Base-by-base conservation (phyloP, 306 rosid species). In the Urtica urens region DNA sequence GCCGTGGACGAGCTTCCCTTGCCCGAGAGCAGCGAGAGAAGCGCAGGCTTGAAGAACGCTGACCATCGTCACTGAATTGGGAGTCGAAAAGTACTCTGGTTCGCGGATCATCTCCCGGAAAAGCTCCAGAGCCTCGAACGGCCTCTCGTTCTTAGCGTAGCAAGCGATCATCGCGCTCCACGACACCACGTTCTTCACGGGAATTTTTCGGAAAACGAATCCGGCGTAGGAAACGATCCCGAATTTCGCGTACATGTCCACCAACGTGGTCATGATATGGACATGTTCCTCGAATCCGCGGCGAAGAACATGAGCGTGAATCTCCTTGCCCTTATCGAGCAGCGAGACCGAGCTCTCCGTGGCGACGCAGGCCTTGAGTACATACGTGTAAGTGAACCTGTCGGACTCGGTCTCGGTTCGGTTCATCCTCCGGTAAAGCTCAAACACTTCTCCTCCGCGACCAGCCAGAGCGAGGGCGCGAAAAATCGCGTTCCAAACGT, bases 141-240 rank as follows among this genome's bases (percentile, higher is more conserved):
- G 73, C 72, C 67, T 73, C 18, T 63, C 95, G 66, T 85, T 85
- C 75, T 81, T 85, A 7, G 79, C 84, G 69, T 66, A 81, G 53
- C 93, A 85, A 0, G 95, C 87, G 68, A 85, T 81, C 93, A 81
- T 78, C 60, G 95, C 95, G 73, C 95, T 85, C 95, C 95, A 85
- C 9, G 96, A 78, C 51, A 88, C 94, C 49, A 73, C 76, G 63
- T 83, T 88, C 69, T 63, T 83, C 46, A 37, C 55, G 1, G 78
- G 77, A 94, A 88, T 83, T 8, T 63, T 72, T 57, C 64, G 55
- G 46, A 87, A 87, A 27, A 87, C 96, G 1, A 58, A 61, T 66
- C 61, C 56, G 3, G 94, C 94, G 74, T 72, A 67, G 1, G 71
- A 70, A 40, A 76, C 77, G 64, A 69, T 65, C 59, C 96, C 88